phyloP scores from a whole-genome alignment of 352 stramenopile genomes.

The Pythium plurisporium region DNA sequence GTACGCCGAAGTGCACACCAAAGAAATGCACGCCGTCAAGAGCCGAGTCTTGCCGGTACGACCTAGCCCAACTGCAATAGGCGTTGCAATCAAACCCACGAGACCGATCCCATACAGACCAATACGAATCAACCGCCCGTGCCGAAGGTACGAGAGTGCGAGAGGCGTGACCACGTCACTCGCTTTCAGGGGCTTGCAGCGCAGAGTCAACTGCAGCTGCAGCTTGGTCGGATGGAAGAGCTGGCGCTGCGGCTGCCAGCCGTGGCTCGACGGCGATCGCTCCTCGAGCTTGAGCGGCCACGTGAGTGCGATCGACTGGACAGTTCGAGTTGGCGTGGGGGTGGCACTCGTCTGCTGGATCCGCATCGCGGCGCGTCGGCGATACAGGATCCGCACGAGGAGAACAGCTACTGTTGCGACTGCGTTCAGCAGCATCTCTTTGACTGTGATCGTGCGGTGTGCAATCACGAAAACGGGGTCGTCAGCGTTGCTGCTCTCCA shows the following conservation, averaged over 20 bases:
- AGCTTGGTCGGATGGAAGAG: not conserved
- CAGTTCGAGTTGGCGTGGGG: not conserved
- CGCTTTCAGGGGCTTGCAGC: not conserved
- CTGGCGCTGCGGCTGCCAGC: not conserved
- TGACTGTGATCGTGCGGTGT: slow-evolving; percentile 1
- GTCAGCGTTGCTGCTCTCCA: not conserved
- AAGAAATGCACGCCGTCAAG: no score
- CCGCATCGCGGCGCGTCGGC: not conserved
- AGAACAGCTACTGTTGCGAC: slow-evolving; percentile 12
- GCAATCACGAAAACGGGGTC: not conserved
- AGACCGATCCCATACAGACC: not conserved
- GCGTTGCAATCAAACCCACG: not conserved
- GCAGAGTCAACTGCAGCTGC: slow-evolving; percentile 1
- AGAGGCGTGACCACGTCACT: slow-evolving; percentile 1
- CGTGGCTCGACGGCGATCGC: not conserved
- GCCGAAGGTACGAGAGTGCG: not conserved
- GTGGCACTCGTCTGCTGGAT: not conserved
- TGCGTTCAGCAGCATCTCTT: slow-evolving; percentile 20
- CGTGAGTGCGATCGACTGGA: slow-evolving; percentile 11
- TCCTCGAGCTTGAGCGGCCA: slow-evolving; percentile 7
- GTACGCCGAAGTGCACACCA: no score
- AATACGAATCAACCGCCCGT: not conserved
- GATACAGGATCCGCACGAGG: slow-evolving; percentile 10
- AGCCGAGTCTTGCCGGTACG: no score
- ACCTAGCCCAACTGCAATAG: no score